A percentile compares a stretch with the other conserved stretches of the same genome.
Evolutionary conservation across 148 eudicot genomes (phyloP).

Genomic region (Fagopyrum esculentum): DNA sequence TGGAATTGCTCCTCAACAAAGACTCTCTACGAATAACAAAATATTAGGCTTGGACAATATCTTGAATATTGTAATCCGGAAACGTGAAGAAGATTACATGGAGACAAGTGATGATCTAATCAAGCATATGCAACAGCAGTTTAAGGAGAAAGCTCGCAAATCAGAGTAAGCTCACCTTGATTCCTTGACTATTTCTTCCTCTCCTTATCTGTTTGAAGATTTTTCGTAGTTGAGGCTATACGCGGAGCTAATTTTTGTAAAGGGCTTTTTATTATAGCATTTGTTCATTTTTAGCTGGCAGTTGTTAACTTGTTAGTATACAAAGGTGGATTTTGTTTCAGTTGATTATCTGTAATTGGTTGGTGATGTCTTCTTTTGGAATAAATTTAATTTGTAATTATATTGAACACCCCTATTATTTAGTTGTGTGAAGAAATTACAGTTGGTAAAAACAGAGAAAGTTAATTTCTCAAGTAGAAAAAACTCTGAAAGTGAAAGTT

Average conservation of each 20-base stretch:
- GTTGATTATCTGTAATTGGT: background rate
- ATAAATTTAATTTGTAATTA: background rate
- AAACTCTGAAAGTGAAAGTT: background rate
- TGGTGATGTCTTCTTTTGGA: conserved; percentile 2
- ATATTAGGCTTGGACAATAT: conserved; percentile 83
- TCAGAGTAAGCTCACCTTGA: conserved; percentile 67
- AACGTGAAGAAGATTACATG: conserved; percentile 62
- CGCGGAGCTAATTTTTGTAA: background rate
- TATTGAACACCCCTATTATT: background rate
- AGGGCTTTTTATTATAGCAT: background rate
- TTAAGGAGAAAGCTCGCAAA: conserved; percentile 96
- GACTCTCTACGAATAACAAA: conserved; percentile 69
- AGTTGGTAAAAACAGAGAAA: background rate
- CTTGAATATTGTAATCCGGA: conserved; percentile 83
- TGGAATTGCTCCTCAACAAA: conserved; percentile 62
- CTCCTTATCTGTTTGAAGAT: background rate
- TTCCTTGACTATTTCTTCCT: background rate
- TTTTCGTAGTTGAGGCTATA: background rate
- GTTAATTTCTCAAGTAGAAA: background rate
- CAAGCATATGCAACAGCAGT: conserved; percentile 96
- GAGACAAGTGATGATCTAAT: conserved; percentile 82
- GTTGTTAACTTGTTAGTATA: too few species aligned
- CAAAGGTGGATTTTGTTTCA: background rate
- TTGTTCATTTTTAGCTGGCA: background rate
- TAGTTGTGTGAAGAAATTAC: background rate